Evolutionary conservation across 768 basidiomycete genomes (phyloP), one percentile per base, ranked within the genome.

Genomic region (Jaapia argillacea): DNA sequence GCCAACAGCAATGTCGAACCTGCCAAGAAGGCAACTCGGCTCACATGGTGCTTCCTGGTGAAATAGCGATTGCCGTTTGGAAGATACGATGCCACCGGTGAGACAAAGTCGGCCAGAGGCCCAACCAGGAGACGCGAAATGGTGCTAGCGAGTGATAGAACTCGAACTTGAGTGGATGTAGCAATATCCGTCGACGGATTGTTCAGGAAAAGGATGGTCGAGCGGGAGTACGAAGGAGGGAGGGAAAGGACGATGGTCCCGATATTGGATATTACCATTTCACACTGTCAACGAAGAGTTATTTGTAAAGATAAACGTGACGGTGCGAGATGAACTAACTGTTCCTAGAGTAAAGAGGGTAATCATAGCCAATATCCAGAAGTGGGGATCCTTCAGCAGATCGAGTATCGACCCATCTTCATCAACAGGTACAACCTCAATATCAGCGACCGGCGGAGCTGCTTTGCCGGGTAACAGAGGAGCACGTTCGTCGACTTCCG

Each of bases 211-310:
- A 26, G 23, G 25, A 49, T 43, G 16, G 43, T 27, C 5, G 55
- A 36, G 4, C 45, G 20, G 16, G 58, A 51, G 7, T 49, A 41
- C 13, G 61, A 54, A 6, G 28, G 16, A 10, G 77, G 74, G 26
- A 87, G 70, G 12, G 86, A 79, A 3, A 81, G 61, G 12, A 81
- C 71, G 41, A 89, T 82, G 1, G 81, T 77, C 27, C 85, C 86
- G 38, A 90, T 79, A 53, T 87, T 90, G 16, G 85, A 81, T 16
- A 89, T 78, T 18, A 90, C 69, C 85, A 86, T 88, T 58, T 88
- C 85, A 37, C 45, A 44, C 35, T 40, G 42, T 36, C 16, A 40
- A 33, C n/a, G 14, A 12, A 20, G 2, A 4, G 16, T 39, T 14
- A 41, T 33, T 10, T 22, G 24, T 10, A 23, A 18, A 31, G 27